phyloP scores from a whole-genome alignment of 371 early-diverging fungal genomes.

The Mucor ambiguus region DNA sequence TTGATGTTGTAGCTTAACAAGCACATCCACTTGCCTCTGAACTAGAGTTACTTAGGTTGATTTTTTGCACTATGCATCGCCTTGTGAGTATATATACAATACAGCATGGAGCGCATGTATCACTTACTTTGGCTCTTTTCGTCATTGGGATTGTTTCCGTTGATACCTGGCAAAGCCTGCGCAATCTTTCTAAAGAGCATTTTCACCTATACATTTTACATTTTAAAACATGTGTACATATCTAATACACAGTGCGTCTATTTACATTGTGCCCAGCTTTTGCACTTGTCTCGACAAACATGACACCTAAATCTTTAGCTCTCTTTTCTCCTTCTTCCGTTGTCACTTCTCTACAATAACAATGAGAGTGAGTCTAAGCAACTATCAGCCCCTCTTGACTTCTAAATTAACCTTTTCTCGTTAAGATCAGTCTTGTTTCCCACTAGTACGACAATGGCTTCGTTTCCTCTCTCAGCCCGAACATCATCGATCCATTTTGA shows the following conservation, averaged over 20 bases:
- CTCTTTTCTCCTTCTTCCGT: conserved; percentile 96
- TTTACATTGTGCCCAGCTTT: conserved; percentile 94
- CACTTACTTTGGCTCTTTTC: conserved; percentile 45
- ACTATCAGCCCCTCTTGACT: neutral
- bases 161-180: conserved; percentile 92
- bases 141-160: conserved; percentile 39
- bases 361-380: neutral
- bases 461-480: conserved; percentile 96
- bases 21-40: conserved; percentile 40
- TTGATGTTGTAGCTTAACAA: conserved; percentile 21
- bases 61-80: conserved; percentile 37
- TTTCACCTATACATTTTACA: conserved; percentile 60
- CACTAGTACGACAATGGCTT: conserved; percentile 97
- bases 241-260: no score
- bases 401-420: conserved; percentile 73
- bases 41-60: conserved; percentile 31
- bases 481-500: conserved; percentile 99
- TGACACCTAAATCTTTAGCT: conserved; percentile 89
- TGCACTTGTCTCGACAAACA: conserved; percentile 98
- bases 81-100: neutral
- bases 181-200: conserved; percentile 84
- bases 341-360: conserved; percentile 76
- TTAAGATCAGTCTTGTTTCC: conserved; percentile 99
- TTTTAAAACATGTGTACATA: no score
- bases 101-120: neutral